Evolutionary conservation across 2,329 filamentous ascomycete species (phyloP), one percentile per base, ranked within the genome.

Genomic region (Dryadomyces quercivorus): DNA sequence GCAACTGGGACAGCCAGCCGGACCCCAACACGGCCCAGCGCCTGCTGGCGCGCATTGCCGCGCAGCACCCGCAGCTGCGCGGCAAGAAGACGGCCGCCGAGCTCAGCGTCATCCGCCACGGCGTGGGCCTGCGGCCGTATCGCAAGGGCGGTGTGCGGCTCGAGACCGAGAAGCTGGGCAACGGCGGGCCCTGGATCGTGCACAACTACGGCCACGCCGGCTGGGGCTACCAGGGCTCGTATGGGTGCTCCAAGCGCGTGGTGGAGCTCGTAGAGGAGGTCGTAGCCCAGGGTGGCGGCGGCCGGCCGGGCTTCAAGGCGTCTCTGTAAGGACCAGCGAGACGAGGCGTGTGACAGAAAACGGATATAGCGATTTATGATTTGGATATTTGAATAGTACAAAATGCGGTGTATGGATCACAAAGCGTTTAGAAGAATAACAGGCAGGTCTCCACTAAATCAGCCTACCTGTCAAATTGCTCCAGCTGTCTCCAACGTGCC

Each of bases 181-280:
- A 18, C n/a, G 21, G n/a, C 20, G 50, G 21, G 44, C 31, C 38
- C 2, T 74, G 77, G 67, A 77, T 90, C n/a, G 84, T 93, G 53
- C 88, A 92, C 66, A 86, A 88, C 62, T 91, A 91, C 61, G 87
- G 86, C 0, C 86, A 90, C 66, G 83, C 81, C 1, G 86, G 86
- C 2, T 89, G 85, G 76, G 90, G 90, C 12, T 95, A 80, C 56
- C 78, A 82, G 63, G 77, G 75, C 1, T 80, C 73, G 22, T 92
- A 85, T 67, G 87, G 86, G 1, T 88, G 85, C 66, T 80, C 86
- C 0, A 74, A 84, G 63, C 72, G 76, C 38, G 84, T 82, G 0
- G 76, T 85, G 2, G 76, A 80, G 65, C 69, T 91, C 65, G 84
- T 89, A 6, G 76, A 78, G 46, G 78, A 85, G 65, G 75, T 91